A percentile compares a stretch with the other conserved stretches of the same genome.
These are phyloP conservation scores for Parathielavia appendiculata DNA, from an alignment of 495 filamentous ascomycete species.

Conservation along the genomic window DNA sequence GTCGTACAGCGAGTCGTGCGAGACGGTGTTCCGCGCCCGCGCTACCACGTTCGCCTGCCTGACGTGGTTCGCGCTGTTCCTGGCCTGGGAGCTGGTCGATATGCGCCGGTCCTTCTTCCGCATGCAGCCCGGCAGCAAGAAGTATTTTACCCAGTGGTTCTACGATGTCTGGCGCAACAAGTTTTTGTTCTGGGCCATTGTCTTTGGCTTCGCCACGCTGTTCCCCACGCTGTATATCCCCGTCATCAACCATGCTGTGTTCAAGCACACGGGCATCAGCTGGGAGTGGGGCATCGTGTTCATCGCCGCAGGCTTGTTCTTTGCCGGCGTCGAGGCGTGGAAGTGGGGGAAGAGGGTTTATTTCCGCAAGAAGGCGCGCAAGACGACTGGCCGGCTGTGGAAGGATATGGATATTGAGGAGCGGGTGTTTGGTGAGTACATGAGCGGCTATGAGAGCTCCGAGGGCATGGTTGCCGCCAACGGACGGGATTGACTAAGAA, in stretches of 20 bases:
- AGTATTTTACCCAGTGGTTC: constrained; percentile 45
- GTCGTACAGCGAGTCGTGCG: constrained; percentile 48
- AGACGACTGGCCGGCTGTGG: constrained; percentile 26
- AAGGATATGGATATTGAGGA: constrained; percentile 40
- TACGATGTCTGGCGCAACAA: constrained; percentile 64
- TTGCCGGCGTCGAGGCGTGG: constrained; percentile 59
- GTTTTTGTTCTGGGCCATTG: constrained; percentile 70
- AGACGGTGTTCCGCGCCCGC: constrained; percentile 65
- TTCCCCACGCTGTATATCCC: constrained; percentile 73
- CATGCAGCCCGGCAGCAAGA: constrained; percentile 57
- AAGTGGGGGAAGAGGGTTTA: constrained; percentile 56
- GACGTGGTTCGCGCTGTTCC: constrained; percentile 66
- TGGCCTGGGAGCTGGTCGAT: constrained; percentile 70
- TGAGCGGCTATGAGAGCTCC: constrained; percentile 17
- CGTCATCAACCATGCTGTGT: constrained; percentile 60
- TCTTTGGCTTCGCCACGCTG: constrained; percentile 60
- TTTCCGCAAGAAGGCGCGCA: constrained; percentile 19
- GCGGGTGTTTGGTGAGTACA: constrained; percentile 37
- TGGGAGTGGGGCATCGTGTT: constrained; percentile 70
- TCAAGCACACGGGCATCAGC: constrained; percentile 64
- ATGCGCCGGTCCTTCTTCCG: constrained; percentile 63
- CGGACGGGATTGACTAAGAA: constrained; percentile 38
- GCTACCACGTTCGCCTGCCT: constrained; percentile 72
- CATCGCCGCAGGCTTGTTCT: constrained; percentile 53
- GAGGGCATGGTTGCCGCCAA: constrained; percentile 3